Conservation (phyloP, 2,329 filamentous ascomycete genomes). For the Alternaria sp. region DNA sequence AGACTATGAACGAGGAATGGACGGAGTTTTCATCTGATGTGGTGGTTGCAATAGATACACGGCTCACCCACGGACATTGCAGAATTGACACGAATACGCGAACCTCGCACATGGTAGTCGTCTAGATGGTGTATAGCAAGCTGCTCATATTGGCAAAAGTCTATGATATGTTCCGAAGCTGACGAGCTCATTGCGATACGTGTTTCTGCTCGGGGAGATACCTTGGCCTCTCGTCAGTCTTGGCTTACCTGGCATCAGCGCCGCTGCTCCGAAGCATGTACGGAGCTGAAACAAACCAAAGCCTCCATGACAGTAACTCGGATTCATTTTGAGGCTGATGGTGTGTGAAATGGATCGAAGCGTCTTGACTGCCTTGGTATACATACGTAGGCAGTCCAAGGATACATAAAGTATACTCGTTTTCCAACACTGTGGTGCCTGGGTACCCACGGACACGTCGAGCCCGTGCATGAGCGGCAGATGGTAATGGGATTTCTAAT, state of each 20-base stretch:
- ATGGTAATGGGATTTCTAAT: neutral
- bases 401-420: neutral
- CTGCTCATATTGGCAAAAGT: neutral
- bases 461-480: neutral
- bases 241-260: neutral
- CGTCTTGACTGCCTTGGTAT: neutral
- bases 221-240: constrained; percentile 1
- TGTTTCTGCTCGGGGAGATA: constrained; percentile 5
- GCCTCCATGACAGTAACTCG: neutral
- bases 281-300: neutral
- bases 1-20: neutral
- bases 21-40: neutral
- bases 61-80: neutral
- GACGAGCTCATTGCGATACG: neutral
- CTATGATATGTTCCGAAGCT: neutral
- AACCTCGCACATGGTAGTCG: neutral
- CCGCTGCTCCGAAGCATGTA: neutral
- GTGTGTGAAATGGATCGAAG: neutral
- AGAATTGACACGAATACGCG: neutral
- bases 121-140: neutral
- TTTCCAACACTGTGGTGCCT: neutral
- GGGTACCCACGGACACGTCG: neutral
- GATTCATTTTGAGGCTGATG: neutral
- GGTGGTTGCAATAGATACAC: neutral
- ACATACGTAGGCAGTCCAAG: neutral